A percentile compares a stretch with the other conserved stretches of the same genome.
These are phyloP conservation scores for Lachancea quebecensis DNA, from an alignment of 805 yeast species.

Conservation along the genomic window DNA sequence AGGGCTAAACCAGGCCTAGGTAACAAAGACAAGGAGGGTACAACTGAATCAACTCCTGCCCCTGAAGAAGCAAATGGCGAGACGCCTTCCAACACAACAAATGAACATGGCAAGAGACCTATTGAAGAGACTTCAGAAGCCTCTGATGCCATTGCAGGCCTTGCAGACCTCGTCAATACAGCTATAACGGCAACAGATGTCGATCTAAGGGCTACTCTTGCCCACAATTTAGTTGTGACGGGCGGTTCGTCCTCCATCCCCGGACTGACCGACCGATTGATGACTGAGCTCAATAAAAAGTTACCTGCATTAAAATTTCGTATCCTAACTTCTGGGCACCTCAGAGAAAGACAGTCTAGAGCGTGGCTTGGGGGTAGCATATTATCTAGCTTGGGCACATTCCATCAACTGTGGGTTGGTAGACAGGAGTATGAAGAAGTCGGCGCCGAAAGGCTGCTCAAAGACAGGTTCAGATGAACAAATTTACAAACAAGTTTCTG, in stretches of 20 bases:
- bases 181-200: conserved; percentile 56
- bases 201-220: conserved; percentile 75
- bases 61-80: conserved; percentile 17
- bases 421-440: conserved; percentile 81
- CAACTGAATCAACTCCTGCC: conserved; percentile 23
- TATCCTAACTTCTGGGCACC: conserved; percentile 72
- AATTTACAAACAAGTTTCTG: conserved; percentile 9
- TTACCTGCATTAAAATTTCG: conserved; percentile 85
- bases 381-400: conserved; percentile 80
- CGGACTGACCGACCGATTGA: conserved; percentile 70
- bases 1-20: conserved; percentile 37
- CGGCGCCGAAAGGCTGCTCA: conserved; percentile 73
- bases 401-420: conserved; percentile 93
- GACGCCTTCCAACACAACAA: conserved; percentile 13
- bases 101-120: conserved; percentile 28
- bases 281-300: conserved; percentile 56
- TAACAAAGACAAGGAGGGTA: conserved; percentile 29
- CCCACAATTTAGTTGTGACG: conserved; percentile 80
- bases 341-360: conserved; percentile 69
- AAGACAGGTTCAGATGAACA: conserved; percentile 69
- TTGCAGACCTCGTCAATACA: conserved; percentile 57
- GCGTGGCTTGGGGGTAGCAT: conserved; percentile 94
- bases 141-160: conserved; percentile 34
- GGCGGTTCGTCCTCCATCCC: conserved; percentile 81
- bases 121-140: conserved; percentile 14